Conservation (phyloP, 305 asterid species). For the Striga hermonthica region DNA sequence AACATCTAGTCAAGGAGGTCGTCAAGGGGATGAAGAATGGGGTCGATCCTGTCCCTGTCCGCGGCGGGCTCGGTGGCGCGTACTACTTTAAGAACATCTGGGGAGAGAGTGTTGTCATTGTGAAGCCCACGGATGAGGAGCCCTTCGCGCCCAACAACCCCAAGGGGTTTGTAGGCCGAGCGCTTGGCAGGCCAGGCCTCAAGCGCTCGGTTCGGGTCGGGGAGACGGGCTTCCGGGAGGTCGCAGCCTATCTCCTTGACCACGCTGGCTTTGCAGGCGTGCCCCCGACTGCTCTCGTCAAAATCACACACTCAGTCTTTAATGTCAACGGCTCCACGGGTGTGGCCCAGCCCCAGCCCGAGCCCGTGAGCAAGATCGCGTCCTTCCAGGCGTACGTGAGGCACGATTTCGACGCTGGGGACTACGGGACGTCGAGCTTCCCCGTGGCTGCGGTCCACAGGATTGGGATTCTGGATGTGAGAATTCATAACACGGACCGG, state of each 20-base stretch:
- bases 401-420: conserved; percentile 74
- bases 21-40: conserved; percentile 68
- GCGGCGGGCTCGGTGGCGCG: conserved; percentile 74
- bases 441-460: conserved; percentile 59
- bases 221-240: conserved; percentile 68
- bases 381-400: conserved; percentile 60
- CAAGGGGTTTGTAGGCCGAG: not conserved
- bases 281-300: conserved; percentile 71
- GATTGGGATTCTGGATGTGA: conserved; percentile 62
- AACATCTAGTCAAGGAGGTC: conserved; percentile 58
- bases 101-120: conserved; percentile 60
- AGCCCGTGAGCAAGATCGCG: conserved; percentile 41
- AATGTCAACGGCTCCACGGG: conserved; percentile 37
- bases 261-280: conserved; percentile 64
- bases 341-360: conserved; percentile 4
- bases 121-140: conserved; percentile 81
- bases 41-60: conserved; percentile 50
- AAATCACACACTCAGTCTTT: conserved; percentile 49
- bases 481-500: conserved; percentile 73
- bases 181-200: conserved; percentile 36
- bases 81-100: conserved; percentile 47
- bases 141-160: conserved; percentile 31
- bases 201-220: conserved; percentile 67
- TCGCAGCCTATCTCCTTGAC: conserved; percentile 80
- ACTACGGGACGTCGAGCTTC: conserved; percentile 69